Percentiles rank a stretch among this genome's conserved stretches.
These are phyloP conservation scores for Rhododendron simsii DNA, from an alignment of 148 eudicot species.

Conservation along the genomic window DNA sequence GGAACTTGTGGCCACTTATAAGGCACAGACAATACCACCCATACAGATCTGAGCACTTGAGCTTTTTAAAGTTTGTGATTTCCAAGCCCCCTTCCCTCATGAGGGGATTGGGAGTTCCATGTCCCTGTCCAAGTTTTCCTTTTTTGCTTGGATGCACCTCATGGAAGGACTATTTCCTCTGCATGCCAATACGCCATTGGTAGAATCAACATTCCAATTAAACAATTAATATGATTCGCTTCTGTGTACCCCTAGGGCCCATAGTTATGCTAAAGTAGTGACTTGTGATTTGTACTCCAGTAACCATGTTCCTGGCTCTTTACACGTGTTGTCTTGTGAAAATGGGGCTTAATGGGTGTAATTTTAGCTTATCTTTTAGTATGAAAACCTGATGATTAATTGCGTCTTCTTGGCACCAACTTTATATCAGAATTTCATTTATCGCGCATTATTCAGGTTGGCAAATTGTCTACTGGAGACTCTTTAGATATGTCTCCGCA, in stretches of 20 bases:
- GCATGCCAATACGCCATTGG: background rate
- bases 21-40: too few species aligned
- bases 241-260: background rate
- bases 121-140: background rate
- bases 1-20: background rate
- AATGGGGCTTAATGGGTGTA: background rate
- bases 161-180: background rate
- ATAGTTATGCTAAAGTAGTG: background rate
- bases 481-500: slow-evolving; percentile 87
- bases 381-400: background rate
- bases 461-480: slow-evolving; percentile 90
- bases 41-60: background rate
- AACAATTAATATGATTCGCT: background rate
- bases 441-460: slow-evolving; percentile 42
- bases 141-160: background rate
- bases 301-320: background rate
- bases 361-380: background rate
- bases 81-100: background rate
- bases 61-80: background rate
- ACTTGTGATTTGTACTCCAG: background rate
- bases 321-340: background rate
- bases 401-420: background rate
- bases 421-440: background rate
- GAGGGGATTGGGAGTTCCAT: background rate
- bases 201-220: background rate